Base-by-base conservation (phyloP, 2,329 filamentous ascomycete genomes). In the Beauveria rudraprayagi region DNA sequence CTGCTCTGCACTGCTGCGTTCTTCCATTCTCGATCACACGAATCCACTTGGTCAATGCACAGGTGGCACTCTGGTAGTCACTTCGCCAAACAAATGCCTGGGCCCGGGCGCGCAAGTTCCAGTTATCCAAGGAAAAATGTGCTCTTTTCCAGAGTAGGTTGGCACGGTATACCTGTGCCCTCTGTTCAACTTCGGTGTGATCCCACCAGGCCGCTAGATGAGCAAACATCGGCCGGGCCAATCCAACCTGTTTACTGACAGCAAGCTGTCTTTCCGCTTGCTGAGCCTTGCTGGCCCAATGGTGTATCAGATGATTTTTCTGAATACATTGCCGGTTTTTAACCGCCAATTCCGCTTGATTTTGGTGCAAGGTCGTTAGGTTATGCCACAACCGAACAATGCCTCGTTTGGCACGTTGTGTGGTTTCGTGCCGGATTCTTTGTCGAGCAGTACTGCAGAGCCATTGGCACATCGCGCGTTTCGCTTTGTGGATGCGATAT, bases 231-330 rank as follows among this genome's bases (percentile, higher is more conserved):
- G 60, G 54, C 11, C 53, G 53, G 2, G 52, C 54, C 17, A 61
- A 14, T 19, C 47, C 53, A 24, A 61, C 19, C 40, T 56, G 40
- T 30, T 28, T 56, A n/a, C 60, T 53, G 22, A 52, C 44, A 3
- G 46, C 14, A 7, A 26, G 16, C n/a, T 46, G 34, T 34, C 26
- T 41, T 52, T 52, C 53, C 3, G 46, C 60, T 37, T 57, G 43
- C 22, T 53, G 44, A 5, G 60, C 47, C 28, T 37, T 52, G 46
- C 34, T 19, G 10, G 40, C 44, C 68, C 37, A 76, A 63, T 16
- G 70, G 70, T 11, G 58, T 40, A 71, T 71, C 61, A 74, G 73
- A 34, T 71, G 46, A 71, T 66, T 34, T 68, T 71, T 54, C 70
- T 74, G 52, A 69, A 66, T 17, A 63, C 65, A 4, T 72, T 70